phyloP scores from a whole-genome alignment of 75 land plant species.

The Larix kaempferi region DNA sequence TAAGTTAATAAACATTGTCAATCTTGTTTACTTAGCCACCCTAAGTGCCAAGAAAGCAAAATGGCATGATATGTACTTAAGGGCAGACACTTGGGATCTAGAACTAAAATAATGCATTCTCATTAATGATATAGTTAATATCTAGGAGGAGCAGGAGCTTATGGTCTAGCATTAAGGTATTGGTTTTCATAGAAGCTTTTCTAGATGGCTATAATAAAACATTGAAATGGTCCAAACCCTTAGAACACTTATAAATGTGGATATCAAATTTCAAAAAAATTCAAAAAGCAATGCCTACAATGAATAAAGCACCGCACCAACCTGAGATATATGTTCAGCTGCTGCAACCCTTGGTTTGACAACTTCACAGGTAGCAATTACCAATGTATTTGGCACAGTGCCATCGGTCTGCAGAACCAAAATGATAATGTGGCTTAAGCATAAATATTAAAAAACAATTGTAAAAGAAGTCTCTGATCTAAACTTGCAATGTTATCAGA shows the following conservation, averaged over 20 bases:
- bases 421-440: neutral
- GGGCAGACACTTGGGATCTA: neutral
- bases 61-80: neutral
- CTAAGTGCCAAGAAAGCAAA: neutral
- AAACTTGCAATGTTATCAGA: no score
- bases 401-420: constrained; percentile 74
- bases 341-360: constrained; percentile 97
- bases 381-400: constrained; percentile 87
- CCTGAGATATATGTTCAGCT: constrained; percentile 92
- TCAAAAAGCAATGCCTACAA: neutral
- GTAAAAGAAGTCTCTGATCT: neutral
- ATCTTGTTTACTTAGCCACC: neutral
- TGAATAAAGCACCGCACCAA: constrained; percentile 2
- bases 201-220: neutral
- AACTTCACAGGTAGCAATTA: constrained; percentile 92
- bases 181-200: neutral
- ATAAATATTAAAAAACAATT: constrained; percentile 8
- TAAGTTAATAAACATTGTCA: neutral
- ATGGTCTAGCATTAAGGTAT: neutral
- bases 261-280: neutral
- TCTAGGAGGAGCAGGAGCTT: neutral
- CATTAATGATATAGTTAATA: neutral
- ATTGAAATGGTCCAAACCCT: neutral
- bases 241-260: neutral
- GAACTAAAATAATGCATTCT: neutral